phyloP scores from a whole-genome alignment of 164 flowering plant genomes.

The Litsea cubeba region DNA sequence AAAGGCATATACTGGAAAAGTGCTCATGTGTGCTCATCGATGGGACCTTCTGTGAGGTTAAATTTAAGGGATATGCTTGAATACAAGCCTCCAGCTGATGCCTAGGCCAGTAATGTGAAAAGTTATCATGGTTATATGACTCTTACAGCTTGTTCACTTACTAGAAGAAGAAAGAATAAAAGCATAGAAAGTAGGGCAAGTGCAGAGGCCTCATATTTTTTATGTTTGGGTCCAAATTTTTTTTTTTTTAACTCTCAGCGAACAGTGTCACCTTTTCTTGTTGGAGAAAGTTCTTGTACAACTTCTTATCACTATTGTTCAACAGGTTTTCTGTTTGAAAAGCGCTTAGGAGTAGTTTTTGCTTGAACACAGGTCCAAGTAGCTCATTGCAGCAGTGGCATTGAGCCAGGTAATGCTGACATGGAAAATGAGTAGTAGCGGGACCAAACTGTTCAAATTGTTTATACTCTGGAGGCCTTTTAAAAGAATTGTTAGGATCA shows the following conservation, averaged over 20 bases:
- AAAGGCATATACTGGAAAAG: constrained; percentile 96
- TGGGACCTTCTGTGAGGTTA: constrained; percentile 92
- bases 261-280: background rate
- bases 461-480: no score
- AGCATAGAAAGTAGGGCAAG: background rate
- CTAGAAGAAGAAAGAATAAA: background rate
- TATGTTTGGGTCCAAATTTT: background rate
- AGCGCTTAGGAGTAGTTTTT: no score
- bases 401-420: no score
- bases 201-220: background rate
- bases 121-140: background rate
- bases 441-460: no score
- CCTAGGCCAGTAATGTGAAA: constrained; percentile 3
- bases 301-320: no score
- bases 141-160: background rate
- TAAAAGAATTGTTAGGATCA: no score
- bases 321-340: no score
- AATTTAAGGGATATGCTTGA: constrained; percentile 83
- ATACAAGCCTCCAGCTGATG: constrained; percentile 45
- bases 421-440: no score
- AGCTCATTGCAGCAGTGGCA: no score
- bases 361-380: no score
- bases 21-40: constrained; percentile 83
- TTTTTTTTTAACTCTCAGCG: background rate
- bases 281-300: background rate